Conservation (phyloP, 768 basidiomycete genomes). For the Tricholoma matsutake region DNA sequence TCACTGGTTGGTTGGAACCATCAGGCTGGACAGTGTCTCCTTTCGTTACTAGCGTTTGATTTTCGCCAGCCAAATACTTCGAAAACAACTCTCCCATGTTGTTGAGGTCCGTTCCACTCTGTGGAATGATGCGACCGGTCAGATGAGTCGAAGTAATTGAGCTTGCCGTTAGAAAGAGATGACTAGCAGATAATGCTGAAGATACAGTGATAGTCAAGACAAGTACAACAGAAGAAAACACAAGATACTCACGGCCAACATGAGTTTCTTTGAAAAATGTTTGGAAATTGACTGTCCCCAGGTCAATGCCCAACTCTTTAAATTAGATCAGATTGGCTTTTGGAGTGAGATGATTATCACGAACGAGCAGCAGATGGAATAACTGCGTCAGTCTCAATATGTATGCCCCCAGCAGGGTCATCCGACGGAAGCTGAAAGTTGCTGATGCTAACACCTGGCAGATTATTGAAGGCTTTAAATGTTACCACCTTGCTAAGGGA, state of each 20-base stretch:
- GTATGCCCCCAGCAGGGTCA: constrained; percentile 65
- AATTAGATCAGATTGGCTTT: constrained; percentile 15
- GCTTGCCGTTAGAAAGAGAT: constrained; percentile 49
- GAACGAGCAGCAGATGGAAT: constrained; percentile 66
- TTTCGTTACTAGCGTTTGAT: constrained; percentile 55
- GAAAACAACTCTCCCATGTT: constrained; percentile 64
- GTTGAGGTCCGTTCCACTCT: constrained; percentile 51
- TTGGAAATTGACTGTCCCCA: constrained; percentile 63
- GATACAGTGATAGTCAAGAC: neutral
- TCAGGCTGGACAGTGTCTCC: constrained; percentile 61
- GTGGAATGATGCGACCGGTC: constrained; percentile 61
- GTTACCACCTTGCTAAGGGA: constrained; percentile 55
- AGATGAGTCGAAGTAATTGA: constrained; percentile 50
- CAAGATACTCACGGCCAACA: constrained; percentile 54
- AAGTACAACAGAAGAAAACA: constrained; percentile 2
- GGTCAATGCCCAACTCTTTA: constrained; percentile 66
- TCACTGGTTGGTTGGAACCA: constrained; percentile 47
- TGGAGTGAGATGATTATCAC: constrained; percentile 24
- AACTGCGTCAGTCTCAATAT: constrained; percentile 60
- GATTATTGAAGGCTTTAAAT: constrained; percentile 68
- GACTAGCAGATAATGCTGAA: constrained; percentile 49
- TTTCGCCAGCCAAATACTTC: constrained; percentile 58
- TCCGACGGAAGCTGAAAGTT: constrained; percentile 71
- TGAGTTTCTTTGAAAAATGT: constrained; percentile 52
- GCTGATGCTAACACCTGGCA: constrained; percentile 68